These are phyloP conservation scores for Trichocladium antarcticum DNA, from an alignment of 495 filamentous ascomycete genomes.

Conservation along the genomic window DNA sequence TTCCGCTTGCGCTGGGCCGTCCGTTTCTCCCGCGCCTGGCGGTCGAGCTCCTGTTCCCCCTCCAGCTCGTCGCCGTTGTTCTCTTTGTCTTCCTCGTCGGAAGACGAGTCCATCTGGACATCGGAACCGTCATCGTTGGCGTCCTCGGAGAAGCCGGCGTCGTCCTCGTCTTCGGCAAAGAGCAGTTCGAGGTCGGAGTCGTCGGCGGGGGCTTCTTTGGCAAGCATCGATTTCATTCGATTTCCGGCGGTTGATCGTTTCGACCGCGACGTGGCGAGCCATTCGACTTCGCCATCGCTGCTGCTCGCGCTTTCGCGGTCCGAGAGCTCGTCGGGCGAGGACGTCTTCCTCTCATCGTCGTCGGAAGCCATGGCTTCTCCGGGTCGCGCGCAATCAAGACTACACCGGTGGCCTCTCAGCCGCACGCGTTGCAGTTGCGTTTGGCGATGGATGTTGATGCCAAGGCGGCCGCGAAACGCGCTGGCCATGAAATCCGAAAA, in stretches of 20 bases:
- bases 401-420: not conserved
- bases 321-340: constrained; percentile 21
- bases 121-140: constrained; percentile 63
- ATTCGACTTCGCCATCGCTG: constrained; percentile 44
- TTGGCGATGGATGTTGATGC: not conserved
- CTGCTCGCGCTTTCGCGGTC: constrained; percentile 11
- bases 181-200: constrained; percentile 68
- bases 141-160: constrained; percentile 63
- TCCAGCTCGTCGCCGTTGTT: constrained; percentile 59
- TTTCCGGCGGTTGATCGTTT: constrained; percentile 81
- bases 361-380: constrained; percentile 15
- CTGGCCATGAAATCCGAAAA: not conserved
- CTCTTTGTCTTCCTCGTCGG: constrained; percentile 70
- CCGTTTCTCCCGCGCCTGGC: constrained; percentile 43
- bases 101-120: constrained; percentile 69
- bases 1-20: constrained; percentile 60
- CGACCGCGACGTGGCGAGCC: constrained; percentile 63
- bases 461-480: not conserved
- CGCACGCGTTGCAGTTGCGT: not conserved
- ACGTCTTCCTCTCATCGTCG: constrained; percentile 17
- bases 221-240: constrained; percentile 67
- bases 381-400: not conserved
- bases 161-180: constrained; percentile 78
- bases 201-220: constrained; percentile 52
- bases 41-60: constrained; percentile 53